Base-by-base conservation (phyloP, 2,329 filamentous ascomycete genomes). In the Coniochaeta sp. region DNA sequence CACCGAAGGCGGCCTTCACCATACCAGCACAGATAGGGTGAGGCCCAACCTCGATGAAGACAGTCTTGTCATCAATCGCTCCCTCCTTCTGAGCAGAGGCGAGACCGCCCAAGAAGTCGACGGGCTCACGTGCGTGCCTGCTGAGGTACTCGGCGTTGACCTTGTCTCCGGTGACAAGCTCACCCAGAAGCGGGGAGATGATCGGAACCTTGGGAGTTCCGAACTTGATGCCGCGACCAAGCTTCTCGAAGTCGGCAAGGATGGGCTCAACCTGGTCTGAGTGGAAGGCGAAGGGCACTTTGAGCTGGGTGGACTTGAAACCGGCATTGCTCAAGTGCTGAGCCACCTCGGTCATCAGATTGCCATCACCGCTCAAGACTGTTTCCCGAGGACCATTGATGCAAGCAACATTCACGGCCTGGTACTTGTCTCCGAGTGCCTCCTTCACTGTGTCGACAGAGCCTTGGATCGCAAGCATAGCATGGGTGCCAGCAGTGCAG, bases 371-470 rank as follows among this genome's bases (percentile, higher is more conserved):
- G 20, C 71, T 71, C n/a, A 94, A 73, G 2, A 94, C 89, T 9
- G 84, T 91, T 63, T 90, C 87, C 49, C 81, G 74, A 0, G 85
- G 83, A 0, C 85, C 82, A 59, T 95, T 95, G 64, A 90, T 78
- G 70, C 89, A 94, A 14, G 89, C 85, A 28, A 81, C 60, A 33
- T 78, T 77, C 50, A 76, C 63, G 4, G 66, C 69, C 59, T 57
- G 51, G 1, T 63, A 61, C 32, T 60, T 62, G n/a, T 64, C 74
- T 57, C 68, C 69, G 14, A 82, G 74, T 49, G 75, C 75, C 22
- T 78, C 73, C 42, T 68, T 73, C 53, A 83, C 78, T 5, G 76
- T 71, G 24, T 81, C 74, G 10, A 75, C 69, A 2, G 72, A 67
- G 14, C 70, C 75, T 55, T 74, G 69, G 12, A 76, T 68, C 16